phyloP scores from a whole-genome alignment of 2,329 filamentous ascomycete genomes.

The Pseudopyrenochaeta lycopersici region DNA sequence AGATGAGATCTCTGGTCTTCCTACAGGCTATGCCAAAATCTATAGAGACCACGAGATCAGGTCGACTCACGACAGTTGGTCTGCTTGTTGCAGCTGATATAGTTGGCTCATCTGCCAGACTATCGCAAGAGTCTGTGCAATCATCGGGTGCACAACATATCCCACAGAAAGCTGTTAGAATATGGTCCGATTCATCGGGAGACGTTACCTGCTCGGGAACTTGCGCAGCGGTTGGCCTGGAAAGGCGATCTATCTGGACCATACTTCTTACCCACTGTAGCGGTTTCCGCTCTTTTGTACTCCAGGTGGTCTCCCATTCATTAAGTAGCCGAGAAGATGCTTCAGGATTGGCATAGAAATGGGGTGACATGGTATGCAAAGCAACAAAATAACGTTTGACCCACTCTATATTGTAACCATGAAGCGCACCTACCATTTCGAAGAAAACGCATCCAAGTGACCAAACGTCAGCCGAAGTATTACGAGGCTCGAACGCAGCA shows the following conservation, averaged over 20 bases:
- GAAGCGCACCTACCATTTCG: conserved; percentile 19
- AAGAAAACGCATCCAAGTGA: conserved; percentile 29
- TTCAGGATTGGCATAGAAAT: conserved; percentile 9
- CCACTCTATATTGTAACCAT: conserved; percentile 4
- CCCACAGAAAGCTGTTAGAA: conserved; percentile 8
- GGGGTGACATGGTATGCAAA: not conserved
- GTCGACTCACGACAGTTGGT: no score
- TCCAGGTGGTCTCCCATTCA: not conserved
- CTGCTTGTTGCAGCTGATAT: no score
- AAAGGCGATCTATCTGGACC: conserved; percentile 1
- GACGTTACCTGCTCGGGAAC: conserved; percentile 1
- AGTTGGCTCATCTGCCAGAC: conserved; percentile 6
- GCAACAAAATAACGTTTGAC: not conserved
- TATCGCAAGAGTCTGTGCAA: not conserved
- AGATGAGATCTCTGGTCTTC: no score
- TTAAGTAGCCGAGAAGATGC: conserved; percentile 3
- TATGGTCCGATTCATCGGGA: not conserved
- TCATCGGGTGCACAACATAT: conserved; percentile 14
- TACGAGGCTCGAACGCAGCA: conserved; percentile 10
- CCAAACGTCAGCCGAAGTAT: conserved; percentile 23
- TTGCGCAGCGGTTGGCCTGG: conserved; percentile 12
- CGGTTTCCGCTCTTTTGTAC: not conserved
- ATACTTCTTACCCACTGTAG: conserved; percentile 9
- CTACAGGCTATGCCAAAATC: no score
- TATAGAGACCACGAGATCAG: no score